Percentiles rank a stretch among this genome's conserved stretches.
phyloP scores from a whole-genome alignment of 345 rosid species.

The Salix purpurea region DNA sequence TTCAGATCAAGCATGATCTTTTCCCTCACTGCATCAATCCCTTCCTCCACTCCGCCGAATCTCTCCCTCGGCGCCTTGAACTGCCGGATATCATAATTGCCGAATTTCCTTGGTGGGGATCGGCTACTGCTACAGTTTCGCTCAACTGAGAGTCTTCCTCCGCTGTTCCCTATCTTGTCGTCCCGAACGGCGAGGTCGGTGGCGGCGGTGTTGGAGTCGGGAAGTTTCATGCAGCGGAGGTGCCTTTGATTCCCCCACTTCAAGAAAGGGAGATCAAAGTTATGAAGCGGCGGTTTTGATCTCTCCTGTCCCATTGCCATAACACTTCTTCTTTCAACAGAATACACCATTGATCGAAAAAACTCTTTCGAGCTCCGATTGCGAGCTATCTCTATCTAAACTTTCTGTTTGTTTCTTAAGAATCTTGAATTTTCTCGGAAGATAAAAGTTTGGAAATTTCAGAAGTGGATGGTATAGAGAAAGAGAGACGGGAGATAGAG shows the following conservation, averaged over 20 bases:
- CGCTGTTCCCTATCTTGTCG: background rate
- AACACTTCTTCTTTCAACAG: conserved; percentile 1
- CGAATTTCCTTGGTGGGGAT: conserved; percentile 31
- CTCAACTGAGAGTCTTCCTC: background rate
- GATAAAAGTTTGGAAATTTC: conserved; percentile 12
- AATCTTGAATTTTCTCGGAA: conserved; percentile 7
- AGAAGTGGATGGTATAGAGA: background rate
- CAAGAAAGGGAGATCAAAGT: conserved; percentile 22
- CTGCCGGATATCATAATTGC: background rate
- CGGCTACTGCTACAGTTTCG: conserved; percentile 15
- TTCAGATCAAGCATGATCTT: conserved; percentile 41
- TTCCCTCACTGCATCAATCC: conserved; percentile 51
- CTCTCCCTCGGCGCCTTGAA: conserved; percentile 9
- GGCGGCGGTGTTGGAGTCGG: background rate
- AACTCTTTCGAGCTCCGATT: conserved; percentile 8
- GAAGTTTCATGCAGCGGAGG: conserved; percentile 20
- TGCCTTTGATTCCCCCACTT: conserved; percentile 29
- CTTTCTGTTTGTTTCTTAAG: background rate
- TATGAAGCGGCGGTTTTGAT: conserved; percentile 32
- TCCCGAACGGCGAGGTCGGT: background rate
- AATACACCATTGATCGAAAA: conserved; percentile 18
- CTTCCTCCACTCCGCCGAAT: conserved; percentile 38
- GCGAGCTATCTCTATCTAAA: background rate
- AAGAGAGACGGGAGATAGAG: background rate
- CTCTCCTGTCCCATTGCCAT: conserved; percentile 19